Evolutionary conservation across 306 rosid species (phyloP).

Genomic region (Glycine soja): DNA sequence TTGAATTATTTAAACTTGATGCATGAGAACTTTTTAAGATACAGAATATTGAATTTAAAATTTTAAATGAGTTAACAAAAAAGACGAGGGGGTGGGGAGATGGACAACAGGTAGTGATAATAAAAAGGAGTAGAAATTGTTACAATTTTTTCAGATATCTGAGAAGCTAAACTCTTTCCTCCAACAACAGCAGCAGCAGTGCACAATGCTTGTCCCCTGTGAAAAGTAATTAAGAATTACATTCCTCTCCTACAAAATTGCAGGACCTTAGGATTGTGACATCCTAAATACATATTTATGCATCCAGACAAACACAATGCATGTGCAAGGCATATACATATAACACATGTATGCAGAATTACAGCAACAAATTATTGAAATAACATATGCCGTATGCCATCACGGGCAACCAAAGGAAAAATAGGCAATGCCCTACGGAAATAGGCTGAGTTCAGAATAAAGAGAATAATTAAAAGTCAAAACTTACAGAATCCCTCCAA

Average conservation of each 20-base stretch:
- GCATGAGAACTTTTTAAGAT: background rate
- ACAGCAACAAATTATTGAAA: conserved; percentile 20
- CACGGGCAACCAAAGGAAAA: conserved; percentile 25
- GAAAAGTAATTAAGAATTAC: conserved; percentile 29
- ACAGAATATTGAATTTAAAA: background rate
- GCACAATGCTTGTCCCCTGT: conserved; percentile 90
- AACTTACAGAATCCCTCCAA: conserved; percentile 93
- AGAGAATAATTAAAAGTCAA: conserved; percentile 31
- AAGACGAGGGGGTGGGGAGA: background rate
- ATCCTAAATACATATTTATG: conserved; percentile 26
- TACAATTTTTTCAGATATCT: conserved; percentile 91
- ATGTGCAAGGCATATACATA: conserved; percentile 24
- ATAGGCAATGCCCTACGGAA: conserved; percentile 21
- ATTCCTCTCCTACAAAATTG: conserved; percentile 32
- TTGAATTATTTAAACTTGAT: conserved; percentile 30
- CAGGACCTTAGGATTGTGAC: conserved; percentile 7
- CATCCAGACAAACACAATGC: conserved; percentile 9
- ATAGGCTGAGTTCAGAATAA: background rate
- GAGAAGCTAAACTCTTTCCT: conserved; percentile 96
- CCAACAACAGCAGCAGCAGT: conserved; percentile 90
- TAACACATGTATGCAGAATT: conserved; percentile 3
- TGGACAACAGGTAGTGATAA: conserved; percentile 5
- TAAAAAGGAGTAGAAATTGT: conserved; percentile 28
- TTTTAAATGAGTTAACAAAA: background rate
- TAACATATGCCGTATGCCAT: conserved; percentile 21